Percentiles rank a stretch among this genome's conserved stretches.
These are phyloP conservation scores for Rhodocollybia butyracea DNA, from an alignment of 768 basidiomycete species.

Conservation along the genomic window DNA sequence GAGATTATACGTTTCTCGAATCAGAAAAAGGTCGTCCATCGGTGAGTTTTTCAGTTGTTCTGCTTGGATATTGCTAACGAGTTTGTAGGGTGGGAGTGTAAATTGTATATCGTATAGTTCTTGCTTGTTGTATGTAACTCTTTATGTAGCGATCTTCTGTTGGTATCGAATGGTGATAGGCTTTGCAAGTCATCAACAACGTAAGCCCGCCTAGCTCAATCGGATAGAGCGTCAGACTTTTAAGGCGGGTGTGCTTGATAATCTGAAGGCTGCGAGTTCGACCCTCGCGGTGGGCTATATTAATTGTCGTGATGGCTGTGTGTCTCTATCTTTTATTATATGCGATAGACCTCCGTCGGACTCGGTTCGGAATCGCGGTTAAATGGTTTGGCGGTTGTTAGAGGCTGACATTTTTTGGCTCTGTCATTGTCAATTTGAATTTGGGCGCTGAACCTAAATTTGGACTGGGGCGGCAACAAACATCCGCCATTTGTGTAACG, in stretches of 20 bases:
- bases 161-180: not conserved
- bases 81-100: constrained; percentile 1
- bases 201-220: constrained; percentile 59
- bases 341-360: too few species aligned
- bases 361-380: too few species aligned
- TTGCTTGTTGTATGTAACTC: not conserved
- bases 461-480: too few species aligned
- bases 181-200: constrained; percentile 3
- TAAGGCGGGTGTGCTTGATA: constrained; percentile 14
- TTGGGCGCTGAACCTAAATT: too few species aligned
- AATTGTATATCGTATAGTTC: not conserved
- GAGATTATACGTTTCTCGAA: constrained; percentile 91
- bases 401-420: too few species aligned
- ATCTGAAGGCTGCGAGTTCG: constrained; percentile 88
- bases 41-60: constrained; percentile 21
- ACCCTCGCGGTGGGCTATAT: constrained; percentile 77
- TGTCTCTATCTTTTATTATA: not conserved
- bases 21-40: constrained; percentile 47
- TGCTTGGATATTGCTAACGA: not conserved
- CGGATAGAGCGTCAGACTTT: constrained; percentile 66
- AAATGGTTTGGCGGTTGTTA: too few species aligned
- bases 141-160: not conserved
- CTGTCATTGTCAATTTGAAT: too few species aligned
- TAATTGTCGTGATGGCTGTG: not conserved
- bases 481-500: too few species aligned